A percentile compares a stretch with the other conserved stretches of the same genome.
Evolutionary conservation across 2,329 filamentous ascomycete genomes (phyloP).

Genomic region (Aspergillus quadrilineatus): DNA sequence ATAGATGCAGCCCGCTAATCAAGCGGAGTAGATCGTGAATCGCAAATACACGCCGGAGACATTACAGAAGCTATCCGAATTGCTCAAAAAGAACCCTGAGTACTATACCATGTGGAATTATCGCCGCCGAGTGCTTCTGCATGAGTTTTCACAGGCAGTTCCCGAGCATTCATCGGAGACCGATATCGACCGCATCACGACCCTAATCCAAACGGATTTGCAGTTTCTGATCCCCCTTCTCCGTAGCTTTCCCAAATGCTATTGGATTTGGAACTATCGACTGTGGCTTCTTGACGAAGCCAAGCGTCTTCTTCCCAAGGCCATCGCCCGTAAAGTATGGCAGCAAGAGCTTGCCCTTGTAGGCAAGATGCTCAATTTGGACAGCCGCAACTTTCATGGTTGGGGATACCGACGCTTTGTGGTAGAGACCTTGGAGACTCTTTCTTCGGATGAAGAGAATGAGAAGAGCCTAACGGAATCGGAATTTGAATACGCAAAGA

Average conservation of each 20-base stretch:
- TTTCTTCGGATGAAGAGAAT: constrained; percentile 34
- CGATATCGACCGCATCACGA: constrained; percentile 47
- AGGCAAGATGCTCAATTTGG: constrained; percentile 81
- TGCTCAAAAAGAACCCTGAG: constrained; percentile 48
- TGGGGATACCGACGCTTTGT: constrained; percentile 88
- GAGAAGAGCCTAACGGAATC: constrained; percentile 67
- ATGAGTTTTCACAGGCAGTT: constrained; percentile 50
- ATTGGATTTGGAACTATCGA: constrained; percentile 99
- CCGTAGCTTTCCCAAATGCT: constrained; percentile 88
- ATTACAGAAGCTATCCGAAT: constrained; percentile 44
- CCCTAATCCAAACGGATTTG: constrained; percentile 69
- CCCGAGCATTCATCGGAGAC: constrained; percentile 29
- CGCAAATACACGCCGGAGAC: constrained; percentile 45
- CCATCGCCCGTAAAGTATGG: constrained; percentile 69
- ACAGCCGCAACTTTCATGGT: constrained; percentile 92
- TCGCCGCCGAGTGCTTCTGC: constrained; percentile 67
- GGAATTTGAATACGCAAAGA: constrained; percentile 87
- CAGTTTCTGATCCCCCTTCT: constrained; percentile 81
- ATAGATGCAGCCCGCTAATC: constrained; percentile 3
- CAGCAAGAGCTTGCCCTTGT: constrained; percentile 77
- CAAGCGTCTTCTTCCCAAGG: constrained; percentile 59
- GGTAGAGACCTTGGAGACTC: constrained; percentile 70
- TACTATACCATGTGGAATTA: constrained; percentile 53
- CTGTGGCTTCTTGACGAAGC: constrained; percentile 77
- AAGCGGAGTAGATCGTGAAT: constrained; percentile 34